These are phyloP conservation scores for Aphanomyces stellatus DNA, from an alignment of 352 stramenopile species.

Conservation along the genomic window DNA sequence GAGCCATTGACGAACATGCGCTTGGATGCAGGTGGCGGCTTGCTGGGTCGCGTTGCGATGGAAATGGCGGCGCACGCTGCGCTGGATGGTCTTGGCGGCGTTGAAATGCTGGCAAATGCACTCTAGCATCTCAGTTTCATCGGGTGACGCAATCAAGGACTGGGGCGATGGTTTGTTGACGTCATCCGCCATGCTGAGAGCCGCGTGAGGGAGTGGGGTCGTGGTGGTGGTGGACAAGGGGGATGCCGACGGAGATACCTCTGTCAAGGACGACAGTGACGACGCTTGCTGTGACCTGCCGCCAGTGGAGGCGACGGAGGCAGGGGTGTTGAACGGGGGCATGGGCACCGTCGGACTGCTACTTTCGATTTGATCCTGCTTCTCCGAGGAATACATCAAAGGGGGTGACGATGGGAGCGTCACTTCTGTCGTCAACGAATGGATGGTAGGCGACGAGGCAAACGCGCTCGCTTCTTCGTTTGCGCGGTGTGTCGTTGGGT, in stretches of 20 bases:
- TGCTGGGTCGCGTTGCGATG: too few species aligned
- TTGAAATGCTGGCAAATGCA: not conserved
- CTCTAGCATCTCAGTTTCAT: not conserved
- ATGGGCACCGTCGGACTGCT: not conserved
- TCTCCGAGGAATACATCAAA: too few species aligned
- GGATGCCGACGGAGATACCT: too few species aligned
- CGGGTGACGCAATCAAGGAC: too few species aligned
- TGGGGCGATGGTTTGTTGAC: too few species aligned
- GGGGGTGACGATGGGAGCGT: too few species aligned
- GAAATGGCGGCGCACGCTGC: not conserved
- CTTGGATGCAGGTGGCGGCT: too few species aligned
- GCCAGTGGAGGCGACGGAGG: not conserved
- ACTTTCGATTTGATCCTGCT: not conserved
- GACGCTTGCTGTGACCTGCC: too few species aligned
- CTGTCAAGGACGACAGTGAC: not conserved
- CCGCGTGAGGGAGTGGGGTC: not conserved
- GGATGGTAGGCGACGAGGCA: too few species aligned
- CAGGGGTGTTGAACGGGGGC: not conserved
- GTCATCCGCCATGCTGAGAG: not conserved
- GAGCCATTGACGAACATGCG: too few species aligned
- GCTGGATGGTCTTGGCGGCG: not conserved
- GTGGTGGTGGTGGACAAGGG: too few species aligned
- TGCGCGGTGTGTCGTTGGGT: not conserved
- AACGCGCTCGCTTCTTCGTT: not conserved
- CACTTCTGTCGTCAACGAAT: too few species aligned